Conservation (phyloP, 208 protist species). For the Porcisia deanei region DNA sequence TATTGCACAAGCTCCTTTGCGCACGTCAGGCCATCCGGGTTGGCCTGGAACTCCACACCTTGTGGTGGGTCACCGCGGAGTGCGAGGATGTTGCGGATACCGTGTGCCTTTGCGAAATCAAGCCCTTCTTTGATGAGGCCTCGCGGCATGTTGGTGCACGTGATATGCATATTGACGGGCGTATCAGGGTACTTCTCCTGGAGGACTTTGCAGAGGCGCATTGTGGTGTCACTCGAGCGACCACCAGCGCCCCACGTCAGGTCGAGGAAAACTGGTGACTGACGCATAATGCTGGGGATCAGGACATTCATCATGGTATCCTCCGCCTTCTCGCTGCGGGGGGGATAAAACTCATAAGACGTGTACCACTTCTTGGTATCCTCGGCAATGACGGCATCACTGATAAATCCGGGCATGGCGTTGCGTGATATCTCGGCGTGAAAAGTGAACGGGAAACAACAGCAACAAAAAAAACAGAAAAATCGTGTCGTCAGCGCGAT, state of each 20-base stretch:
- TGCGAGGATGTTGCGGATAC: slow-evolving; percentile 97
- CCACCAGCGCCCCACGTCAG: slow-evolving; percentile 97
- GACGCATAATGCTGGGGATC: slow-evolving; percentile 80
- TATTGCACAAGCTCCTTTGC: slow-evolving; percentile 95
- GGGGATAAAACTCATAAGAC: slow-evolving; percentile 96
- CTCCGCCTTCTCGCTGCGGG: slow-evolving; percentile 91
- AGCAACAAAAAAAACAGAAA: background rate
- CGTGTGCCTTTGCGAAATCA: slow-evolving; percentile 72
- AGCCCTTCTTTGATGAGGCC: slow-evolving; percentile 79
- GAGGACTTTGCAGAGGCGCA: slow-evolving; percentile 78
- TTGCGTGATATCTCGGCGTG: background rate
- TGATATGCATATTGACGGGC: slow-evolving; percentile 92
- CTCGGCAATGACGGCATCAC: slow-evolving; percentile 36
- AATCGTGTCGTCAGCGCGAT: background rate
- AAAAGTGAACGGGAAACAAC: background rate
- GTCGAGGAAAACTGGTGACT: slow-evolving; percentile 93
- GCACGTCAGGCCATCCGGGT: slow-evolving; percentile 82
- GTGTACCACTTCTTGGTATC: slow-evolving; percentile 66
- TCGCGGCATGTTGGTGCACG: slow-evolving; percentile 92
- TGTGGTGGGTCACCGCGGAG: slow-evolving; percentile 91
- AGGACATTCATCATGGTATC: slow-evolving; percentile 77
- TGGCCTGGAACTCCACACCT: slow-evolving; percentile 56
- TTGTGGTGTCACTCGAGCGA: slow-evolving; percentile 74
- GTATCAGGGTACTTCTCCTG: slow-evolving; percentile 83
- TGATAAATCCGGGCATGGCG: slow-evolving; percentile 31